A percentile compares a stretch with the other conserved stretches of the same genome.
These are phyloP conservation scores for Echria macrotheca DNA, from an alignment of 495 filamentous ascomycete genomes.

Conservation along the genomic window DNA sequence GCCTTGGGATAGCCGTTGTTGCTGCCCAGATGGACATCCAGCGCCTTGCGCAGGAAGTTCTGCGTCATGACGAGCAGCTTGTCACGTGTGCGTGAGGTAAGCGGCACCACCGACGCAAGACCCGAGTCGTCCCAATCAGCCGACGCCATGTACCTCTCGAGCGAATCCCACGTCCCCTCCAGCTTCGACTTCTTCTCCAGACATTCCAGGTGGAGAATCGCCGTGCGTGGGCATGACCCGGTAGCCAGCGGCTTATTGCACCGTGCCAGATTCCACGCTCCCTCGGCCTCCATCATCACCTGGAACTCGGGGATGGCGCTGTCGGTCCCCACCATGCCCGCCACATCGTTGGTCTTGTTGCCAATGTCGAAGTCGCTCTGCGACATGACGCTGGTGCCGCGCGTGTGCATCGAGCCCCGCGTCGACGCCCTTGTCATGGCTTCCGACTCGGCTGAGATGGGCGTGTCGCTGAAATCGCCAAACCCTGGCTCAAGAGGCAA, in stretches of 20 bases:
- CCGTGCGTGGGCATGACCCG: constrained; percentile 49
- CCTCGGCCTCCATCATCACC: constrained; percentile 48
- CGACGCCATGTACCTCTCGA: constrained; percentile 36
- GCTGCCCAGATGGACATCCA: constrained; percentile 51
- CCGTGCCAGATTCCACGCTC: constrained; percentile 52
- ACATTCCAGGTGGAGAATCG: constrained; percentile 52
- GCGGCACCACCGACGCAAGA: constrained; percentile 40
- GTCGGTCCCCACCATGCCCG: constrained; percentile 15
- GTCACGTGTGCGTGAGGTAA: constrained; percentile 50
- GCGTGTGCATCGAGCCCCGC: constrained; percentile 39
- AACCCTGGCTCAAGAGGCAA: constrained; percentile 20
- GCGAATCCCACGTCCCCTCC: constrained; percentile 40
- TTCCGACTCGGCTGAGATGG: constrained; percentile 33
- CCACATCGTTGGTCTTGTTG: constrained; percentile 28
- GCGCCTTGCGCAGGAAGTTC: constrained; percentile 56
- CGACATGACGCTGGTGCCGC: constrained; percentile 42
- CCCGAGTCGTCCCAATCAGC: constrained; percentile 34
- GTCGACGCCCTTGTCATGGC: constrained; percentile 32
- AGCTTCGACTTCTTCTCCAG: constrained; percentile 53
- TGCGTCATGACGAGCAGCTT: constrained; percentile 60
- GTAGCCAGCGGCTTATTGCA: constrained; percentile 50
- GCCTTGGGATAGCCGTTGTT: constrained; percentile 26
- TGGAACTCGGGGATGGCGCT: constrained; percentile 42
- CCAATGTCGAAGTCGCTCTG: constrained; percentile 30
- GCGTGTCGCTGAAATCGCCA: too few species aligned